A percentile compares a stretch with the other conserved stretches of the same genome.
Evolutionary conservation across 352 stramenopile genomes (phyloP).

Genomic region (Pythium myriotylum): DNA sequence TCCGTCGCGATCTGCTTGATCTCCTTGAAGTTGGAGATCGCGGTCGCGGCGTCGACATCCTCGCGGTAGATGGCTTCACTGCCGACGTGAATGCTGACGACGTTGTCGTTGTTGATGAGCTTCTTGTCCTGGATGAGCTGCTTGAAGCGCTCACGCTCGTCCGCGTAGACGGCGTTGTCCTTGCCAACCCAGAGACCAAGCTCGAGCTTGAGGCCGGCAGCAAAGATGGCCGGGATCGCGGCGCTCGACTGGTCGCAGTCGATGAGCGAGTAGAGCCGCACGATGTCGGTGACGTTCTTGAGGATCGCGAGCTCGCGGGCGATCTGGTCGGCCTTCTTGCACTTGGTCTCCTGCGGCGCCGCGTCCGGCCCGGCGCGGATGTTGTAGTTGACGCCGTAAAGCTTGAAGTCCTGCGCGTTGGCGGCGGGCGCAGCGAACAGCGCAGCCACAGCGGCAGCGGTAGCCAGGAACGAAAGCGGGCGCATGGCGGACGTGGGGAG

Average conservation of each 20-base stretch:
- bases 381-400: constrained; percentile 78
- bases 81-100: constrained; percentile 68
- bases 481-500: constrained; percentile 6
- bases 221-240: constrained; percentile 43
- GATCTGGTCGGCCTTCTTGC: constrained; percentile 55
- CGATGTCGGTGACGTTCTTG: constrained; percentile 47
- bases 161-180: constrained; percentile 36
- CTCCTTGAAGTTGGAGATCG: constrained; percentile 57
- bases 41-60: constrained; percentile 42
- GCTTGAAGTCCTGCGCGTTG: constrained; percentile 33
- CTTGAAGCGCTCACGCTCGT: constrained; percentile 49
- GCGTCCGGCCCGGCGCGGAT: constrained; percentile 60
- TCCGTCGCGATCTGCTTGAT: constrained; percentile 49
- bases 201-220: constrained; percentile 49
- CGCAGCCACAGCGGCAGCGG: constrained; percentile 29
- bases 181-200: constrained; percentile 60
- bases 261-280: constrained; percentile 56
- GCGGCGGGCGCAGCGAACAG: constrained; percentile 20
- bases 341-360: constrained; percentile 48
- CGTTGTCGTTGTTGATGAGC: constrained; percentile 39
- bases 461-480: constrained; percentile 24
- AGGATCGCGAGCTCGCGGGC: constrained; percentile 47
- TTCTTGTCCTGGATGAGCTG: constrained; percentile 40
- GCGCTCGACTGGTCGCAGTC: constrained; percentile 51
- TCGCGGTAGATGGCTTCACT: constrained; percentile 69